Evolutionary conservation across 768 basidiomycete genomes (phyloP).

Genomic region (Antrodiella citrinella): DNA sequence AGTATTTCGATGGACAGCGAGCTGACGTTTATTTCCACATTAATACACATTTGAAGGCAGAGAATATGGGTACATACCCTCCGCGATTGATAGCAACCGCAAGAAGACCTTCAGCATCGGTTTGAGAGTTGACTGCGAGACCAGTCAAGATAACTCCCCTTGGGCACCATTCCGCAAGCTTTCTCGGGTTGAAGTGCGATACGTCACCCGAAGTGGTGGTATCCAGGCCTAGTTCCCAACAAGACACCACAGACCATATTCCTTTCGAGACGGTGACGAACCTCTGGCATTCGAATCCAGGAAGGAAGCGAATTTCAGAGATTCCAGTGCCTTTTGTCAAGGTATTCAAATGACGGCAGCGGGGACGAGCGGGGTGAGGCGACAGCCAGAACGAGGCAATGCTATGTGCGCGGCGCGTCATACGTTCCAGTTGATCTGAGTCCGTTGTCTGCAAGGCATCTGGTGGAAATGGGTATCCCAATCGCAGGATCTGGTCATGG

Average conservation of each 20-base stretch:
- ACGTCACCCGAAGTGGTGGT: no score
- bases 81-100: slow-evolving; percentile 37
- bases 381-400: slow-evolving; percentile 44
- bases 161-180: slow-evolving; percentile 44
- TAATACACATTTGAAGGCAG: neutral
- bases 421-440: slow-evolving; percentile 35
- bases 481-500: slow-evolving; percentile 31
- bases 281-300: slow-evolving; percentile 14
- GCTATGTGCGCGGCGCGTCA: slow-evolving; percentile 34
- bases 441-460: slow-evolving; percentile 24
- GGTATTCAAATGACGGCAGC: slow-evolving; percentile 7
- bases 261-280: slow-evolving; percentile 47
- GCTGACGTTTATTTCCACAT: slow-evolving; percentile 11
- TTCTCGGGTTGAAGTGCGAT: slow-evolving; percentile 9
- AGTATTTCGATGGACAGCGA: slow-evolving; percentile 23
- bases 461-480: slow-evolving; percentile 44
- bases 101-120: slow-evolving; percentile 35
- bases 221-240: slow-evolving; percentile 38
- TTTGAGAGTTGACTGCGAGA: slow-evolving; percentile 41
- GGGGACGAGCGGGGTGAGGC: slow-evolving; percentile 10
- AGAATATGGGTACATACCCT: slow-evolving; percentile 4
- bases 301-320: slow-evolving; percentile 46
- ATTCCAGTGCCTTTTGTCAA: slow-evolving; percentile 33
- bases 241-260: slow-evolving; percentile 50
- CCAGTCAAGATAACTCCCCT: slow-evolving; percentile 45